phyloP scores from a whole-genome alignment of 2,329 filamentous ascomycete species.

The Dactylellina sp. region DNA sequence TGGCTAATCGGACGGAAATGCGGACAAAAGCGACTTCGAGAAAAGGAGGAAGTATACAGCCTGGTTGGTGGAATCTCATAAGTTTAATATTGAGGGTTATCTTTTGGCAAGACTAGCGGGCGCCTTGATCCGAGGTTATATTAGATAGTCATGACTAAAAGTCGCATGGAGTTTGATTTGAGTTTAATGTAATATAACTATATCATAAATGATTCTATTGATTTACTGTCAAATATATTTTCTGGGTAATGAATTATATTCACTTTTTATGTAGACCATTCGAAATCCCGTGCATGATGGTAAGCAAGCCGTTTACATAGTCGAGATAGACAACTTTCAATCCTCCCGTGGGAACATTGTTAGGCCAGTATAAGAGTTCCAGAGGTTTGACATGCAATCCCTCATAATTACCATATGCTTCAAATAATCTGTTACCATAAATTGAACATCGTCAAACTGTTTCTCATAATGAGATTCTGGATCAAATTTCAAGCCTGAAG shows the following conservation, averaged over 20 bases:
- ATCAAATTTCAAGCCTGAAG: background rate
- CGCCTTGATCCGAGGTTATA: too few relatives aligned
- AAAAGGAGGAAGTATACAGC: slow-evolving; percentile 11
- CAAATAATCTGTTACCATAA: slow-evolving; percentile 25
- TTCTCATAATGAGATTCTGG: background rate
- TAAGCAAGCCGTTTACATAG: too few relatives aligned
- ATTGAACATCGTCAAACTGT: slow-evolving; percentile 11
- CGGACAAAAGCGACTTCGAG: background rate
- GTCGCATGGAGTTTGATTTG: too few relatives aligned
- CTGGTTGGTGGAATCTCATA: slow-evolving; percentile 14
- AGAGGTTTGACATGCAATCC: background rate
- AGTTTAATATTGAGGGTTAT: too few relatives aligned
- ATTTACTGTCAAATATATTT: too few relatives aligned
- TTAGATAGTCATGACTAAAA: too few relatives aligned
- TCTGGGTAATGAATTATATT: too few relatives aligned
- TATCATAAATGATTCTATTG: too few relatives aligned
- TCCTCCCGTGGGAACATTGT: background rate
- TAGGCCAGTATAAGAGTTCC: background rate
- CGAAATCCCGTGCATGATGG: too few relatives aligned
- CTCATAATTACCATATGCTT: background rate
- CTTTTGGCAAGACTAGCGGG: too few relatives aligned
- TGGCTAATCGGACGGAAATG: slow-evolving; percentile 14
- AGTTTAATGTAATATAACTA: too few relatives aligned
- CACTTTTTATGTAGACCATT: too few relatives aligned
- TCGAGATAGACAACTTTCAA: slow-evolving; percentile 3